Percentiles rank a stretch among this genome's conserved stretches.
Conservation (phyloP, 2,329 filamentous ascomycete genomes). For the Orbilia oligospora region DNA sequence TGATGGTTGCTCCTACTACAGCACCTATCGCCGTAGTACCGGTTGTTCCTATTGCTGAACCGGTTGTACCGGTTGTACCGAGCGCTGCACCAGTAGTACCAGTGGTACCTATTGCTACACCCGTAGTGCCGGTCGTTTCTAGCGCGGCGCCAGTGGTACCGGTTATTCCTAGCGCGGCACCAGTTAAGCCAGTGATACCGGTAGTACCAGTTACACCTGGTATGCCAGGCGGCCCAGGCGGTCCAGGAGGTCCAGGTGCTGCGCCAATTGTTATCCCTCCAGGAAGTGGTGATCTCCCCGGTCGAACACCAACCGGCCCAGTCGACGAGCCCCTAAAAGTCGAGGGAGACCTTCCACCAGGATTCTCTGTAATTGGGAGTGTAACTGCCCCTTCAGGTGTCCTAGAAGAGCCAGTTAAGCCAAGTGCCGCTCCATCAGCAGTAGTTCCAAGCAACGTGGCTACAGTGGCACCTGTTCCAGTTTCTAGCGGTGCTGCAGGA, state of each 20-base stretch:
- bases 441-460: neutral
- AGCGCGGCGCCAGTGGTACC: neutral
- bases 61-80: neutral
- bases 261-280: neutral
- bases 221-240: neutral
- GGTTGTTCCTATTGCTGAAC: neutral
- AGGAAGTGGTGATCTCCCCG: constrained; percentile 16
- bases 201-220: neutral
- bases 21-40: neutral
- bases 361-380: constrained; percentile 34
- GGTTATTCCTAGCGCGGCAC: neutral
- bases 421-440: constrained; percentile 10
- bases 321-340: constrained; percentile 23
- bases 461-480: neutral
- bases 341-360: constrained; percentile 44
- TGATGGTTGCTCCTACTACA: neutral
- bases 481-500: neutral
- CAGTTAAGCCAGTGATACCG: neutral
- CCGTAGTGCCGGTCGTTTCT: neutral
- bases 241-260: neutral
- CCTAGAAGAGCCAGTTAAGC: neutral
- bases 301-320: neutral
- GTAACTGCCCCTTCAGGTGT: constrained; percentile 12
- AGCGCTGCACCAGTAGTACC: neutral
- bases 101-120: neutral